Base-by-base conservation (phyloP, 768 basidiomycete species). In the Cubamyces sp. region DNA sequence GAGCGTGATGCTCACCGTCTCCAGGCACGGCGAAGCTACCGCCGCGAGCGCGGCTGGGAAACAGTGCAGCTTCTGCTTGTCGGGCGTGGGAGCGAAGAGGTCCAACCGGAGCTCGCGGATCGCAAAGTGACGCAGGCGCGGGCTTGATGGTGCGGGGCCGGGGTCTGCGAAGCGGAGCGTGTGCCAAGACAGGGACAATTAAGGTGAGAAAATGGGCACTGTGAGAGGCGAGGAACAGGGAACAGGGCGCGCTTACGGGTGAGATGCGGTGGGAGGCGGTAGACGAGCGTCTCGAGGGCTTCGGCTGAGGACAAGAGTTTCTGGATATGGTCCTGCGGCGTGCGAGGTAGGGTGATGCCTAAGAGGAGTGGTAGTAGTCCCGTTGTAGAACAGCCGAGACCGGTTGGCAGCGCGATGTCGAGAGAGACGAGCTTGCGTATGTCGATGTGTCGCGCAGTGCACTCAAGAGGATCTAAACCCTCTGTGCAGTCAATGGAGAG, bases 1-100 rank as follows among this genome's bases (percentile, higher is more conserved):
- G 19, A 48, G 21, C 45, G 55, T 48, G 46, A 47, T 46, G 55
- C 39, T 46, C 21, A 57, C 46, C 8, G 55, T 57, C 55, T 47
- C 46, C 43, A 48, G 45, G 30, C 19, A 57, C 46, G 30, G 46
- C 16, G 46, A 48, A n/a, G 16, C 45, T 5, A 48, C 15, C 19
- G 15, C 34, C 5, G 55, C 45, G 26, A 48, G n/a, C 30, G 45
- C 34, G 34, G 6, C 23, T 11, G 54, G 42, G 26, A 47, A 6
- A 28, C 54, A 45, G 21, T 45, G 12, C 18, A 55, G 19, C 9
- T 39, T 42, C 25, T 16, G 54, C 25, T 21, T 25, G 3, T 9
- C 54, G 12, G 25, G 12, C 11, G 41, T 45, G 9, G 54, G 34
- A 7, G 12, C 30, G 45, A 37, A 47, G 19, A 12, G 43, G 28